A percentile compares a stretch with the other conserved stretches of the same genome.
These are phyloP conservation scores for Epithele typhae DNA, from an alignment of 768 basidiomycete genomes.

Conservation along the genomic window DNA sequence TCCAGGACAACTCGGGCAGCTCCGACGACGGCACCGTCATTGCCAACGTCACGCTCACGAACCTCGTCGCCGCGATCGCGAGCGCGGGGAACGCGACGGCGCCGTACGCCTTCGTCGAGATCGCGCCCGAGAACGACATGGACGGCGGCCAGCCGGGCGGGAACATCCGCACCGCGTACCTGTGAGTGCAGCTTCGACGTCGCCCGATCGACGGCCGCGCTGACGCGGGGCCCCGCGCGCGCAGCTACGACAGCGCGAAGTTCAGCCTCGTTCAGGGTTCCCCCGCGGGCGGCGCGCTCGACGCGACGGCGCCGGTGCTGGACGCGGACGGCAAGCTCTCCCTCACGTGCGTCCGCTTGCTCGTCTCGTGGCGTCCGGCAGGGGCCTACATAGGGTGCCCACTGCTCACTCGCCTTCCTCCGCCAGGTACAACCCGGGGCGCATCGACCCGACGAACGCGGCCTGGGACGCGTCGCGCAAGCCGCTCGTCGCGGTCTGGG, in stretches of 20 bases:
- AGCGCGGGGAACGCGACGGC: conserved; percentile 25
- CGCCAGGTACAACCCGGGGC: conserved; percentile 55
- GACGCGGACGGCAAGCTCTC: conserved; percentile 30
- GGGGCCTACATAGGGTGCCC: too few relatives aligned
- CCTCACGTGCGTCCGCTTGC: conserved; percentile 34
- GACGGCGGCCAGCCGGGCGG: conserved; percentile 63
- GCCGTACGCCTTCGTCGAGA: conserved; percentile 43
- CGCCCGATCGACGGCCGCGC: too few relatives aligned
- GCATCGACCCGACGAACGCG: conserved; percentile 52
- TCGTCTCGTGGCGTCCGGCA: neutral
- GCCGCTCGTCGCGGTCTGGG: conserved; percentile 55
- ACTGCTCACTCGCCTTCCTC: too few relatives aligned
- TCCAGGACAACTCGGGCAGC: conserved; percentile 56
- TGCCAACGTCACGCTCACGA: conserved; percentile 48
- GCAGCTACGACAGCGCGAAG: conserved; percentile 44
- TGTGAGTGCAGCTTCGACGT: too few relatives aligned
- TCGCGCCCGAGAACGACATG: conserved; percentile 45
- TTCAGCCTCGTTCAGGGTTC: conserved; percentile 42
- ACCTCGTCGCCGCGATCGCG: conserved; percentile 42
- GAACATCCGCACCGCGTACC: conserved; percentile 55
- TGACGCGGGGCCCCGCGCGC: too few relatives aligned
- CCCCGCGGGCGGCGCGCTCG: conserved; percentile 45
- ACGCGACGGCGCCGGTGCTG: conserved; percentile 37
- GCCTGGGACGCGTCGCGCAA: conserved; percentile 54
- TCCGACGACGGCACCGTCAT: conserved; percentile 48